Percentiles rank a stretch among this genome's conserved stretches.
These are phyloP conservation scores for Dactylis glomerata DNA, from an alignment of 176 grass and related monocot genomes.

Conservation along the genomic window DNA sequence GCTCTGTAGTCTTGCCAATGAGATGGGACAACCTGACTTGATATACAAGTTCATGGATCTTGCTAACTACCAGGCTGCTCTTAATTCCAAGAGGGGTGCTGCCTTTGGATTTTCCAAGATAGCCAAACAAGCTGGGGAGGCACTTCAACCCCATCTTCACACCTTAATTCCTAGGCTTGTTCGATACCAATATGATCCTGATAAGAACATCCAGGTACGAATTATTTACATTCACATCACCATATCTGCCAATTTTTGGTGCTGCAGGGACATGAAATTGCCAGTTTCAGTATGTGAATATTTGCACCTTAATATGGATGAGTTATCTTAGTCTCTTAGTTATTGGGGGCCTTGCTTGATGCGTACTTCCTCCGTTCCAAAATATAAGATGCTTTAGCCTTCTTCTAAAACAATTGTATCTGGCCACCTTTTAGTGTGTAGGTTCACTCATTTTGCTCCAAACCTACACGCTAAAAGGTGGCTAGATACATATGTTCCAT, in stretches of 20 bases:
- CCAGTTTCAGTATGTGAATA: not conserved
- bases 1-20: slow-evolving; percentile 88
- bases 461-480: no score
- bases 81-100: slow-evolving; percentile 96
- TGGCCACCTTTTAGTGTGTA: no score
- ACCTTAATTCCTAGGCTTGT: slow-evolving; percentile 96
- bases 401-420: no score
- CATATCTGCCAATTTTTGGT: not conserved
- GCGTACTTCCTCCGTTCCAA: no score
- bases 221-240: slow-evolving; percentile 20
- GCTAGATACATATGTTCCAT: no score
- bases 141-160: slow-evolving; percentile 79
- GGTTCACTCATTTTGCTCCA: no score
- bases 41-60: slow-evolving; percentile 99
- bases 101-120: slow-evolving; percentile 99
- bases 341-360: not conserved
- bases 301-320: not conserved
- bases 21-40: slow-evolving; percentile 97
- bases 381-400: not conserved
- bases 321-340: not conserved
- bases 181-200: slow-evolving; percentile 92
- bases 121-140: slow-evolving; percentile 96
- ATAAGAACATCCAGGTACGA: slow-evolving; percentile 96
- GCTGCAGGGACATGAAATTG: not conserved
- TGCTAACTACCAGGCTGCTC: slow-evolving; percentile 93